These are phyloP conservation scores for Moesziomyces sp. DNA, from an alignment of 1,284 basidiomycete species.

Conservation along the genomic window DNA sequence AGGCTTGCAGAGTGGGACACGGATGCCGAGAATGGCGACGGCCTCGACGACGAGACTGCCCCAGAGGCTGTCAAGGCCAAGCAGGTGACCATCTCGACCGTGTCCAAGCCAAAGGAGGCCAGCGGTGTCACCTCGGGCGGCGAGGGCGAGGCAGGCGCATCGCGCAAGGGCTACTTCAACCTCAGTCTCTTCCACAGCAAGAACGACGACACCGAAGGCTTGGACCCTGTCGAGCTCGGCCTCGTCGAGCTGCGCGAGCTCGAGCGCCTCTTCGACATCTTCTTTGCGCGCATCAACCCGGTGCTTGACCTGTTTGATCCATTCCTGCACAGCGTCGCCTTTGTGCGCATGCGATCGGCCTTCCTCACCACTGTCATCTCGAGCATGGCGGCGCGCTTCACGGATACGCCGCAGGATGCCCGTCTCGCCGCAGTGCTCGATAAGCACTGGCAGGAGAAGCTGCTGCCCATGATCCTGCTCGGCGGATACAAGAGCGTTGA, in stretches of 20 bases:
- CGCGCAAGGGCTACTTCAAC: conserved; percentile 58
- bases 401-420: conserved; percentile 50
- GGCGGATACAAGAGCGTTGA: conserved; percentile 62
- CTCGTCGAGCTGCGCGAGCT: conserved; percentile 53
- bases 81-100: conserved; percentile 37
- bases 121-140: conserved; percentile 37
- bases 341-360: conserved; percentile 55
- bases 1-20: conserved; percentile 46
- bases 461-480: conserved; percentile 54
- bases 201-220: conserved; percentile 51
- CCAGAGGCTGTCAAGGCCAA: conserved; percentile 35
- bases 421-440: conserved; percentile 50
- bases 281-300: conserved; percentile 61
- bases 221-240: conserved; percentile 52
- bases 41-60: conserved; percentile 17
- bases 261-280: conserved; percentile 57
- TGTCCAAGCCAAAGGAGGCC: conserved; percentile 19
- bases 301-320: conserved; percentile 58
- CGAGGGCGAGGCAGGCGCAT: conserved; percentile 52
- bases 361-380: conserved; percentile 59
- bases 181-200: conserved; percentile 57
- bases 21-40: conserved; percentile 45
- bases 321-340: conserved; percentile 56
- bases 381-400: conserved; percentile 53
- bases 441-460: conserved; percentile 53